Evolutionary conservation across 106 monocot species (phyloP).

Genomic region (Phalaenopsis equestris): DNA sequence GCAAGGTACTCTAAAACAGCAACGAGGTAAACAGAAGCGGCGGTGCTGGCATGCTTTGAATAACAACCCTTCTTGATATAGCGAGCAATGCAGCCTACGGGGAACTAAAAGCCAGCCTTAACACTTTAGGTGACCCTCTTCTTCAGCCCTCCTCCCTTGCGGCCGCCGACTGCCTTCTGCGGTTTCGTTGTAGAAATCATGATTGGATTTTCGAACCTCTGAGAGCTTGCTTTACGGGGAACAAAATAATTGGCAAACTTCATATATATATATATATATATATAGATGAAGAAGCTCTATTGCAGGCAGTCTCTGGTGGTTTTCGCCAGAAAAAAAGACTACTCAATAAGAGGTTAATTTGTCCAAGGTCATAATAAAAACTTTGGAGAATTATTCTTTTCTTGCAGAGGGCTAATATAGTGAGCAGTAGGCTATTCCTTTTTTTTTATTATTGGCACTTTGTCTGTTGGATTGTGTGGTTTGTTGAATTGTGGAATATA

Average conservation of each 20-base stretch:
- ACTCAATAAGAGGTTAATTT: not conserved
- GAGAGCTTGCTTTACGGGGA: no score
- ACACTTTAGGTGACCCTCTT: conserved; percentile 24
- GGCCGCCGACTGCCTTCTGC: conserved; percentile 32
- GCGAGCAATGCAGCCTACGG: conserved; percentile 49
- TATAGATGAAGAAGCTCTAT: not conserved
- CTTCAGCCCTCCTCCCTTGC: conserved; percentile 25
- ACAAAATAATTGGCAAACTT: no score
- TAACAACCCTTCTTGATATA: conserved; percentile 52
- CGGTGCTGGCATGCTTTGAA: conserved; percentile 46
- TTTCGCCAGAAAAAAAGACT: not conserved
- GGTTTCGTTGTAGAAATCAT: conserved; percentile 4
- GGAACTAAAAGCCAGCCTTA: conserved; percentile 50
- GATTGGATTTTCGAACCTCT: not conserved
- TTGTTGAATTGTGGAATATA: not conserved
- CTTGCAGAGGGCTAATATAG: not conserved
- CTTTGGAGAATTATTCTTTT: not conserved
- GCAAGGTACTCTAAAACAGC: conserved; percentile 58
- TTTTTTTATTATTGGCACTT: not conserved
- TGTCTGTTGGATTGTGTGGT: not conserved
- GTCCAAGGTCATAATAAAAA: not conserved
- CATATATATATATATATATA: no score
- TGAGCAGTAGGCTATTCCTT: not conserved
- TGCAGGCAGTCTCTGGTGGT: not conserved
- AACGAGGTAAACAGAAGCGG: conserved; percentile 47